Conservation (phyloP, 2,329 filamentous ascomycete species). For the Trichophaea hybrida region DNA sequence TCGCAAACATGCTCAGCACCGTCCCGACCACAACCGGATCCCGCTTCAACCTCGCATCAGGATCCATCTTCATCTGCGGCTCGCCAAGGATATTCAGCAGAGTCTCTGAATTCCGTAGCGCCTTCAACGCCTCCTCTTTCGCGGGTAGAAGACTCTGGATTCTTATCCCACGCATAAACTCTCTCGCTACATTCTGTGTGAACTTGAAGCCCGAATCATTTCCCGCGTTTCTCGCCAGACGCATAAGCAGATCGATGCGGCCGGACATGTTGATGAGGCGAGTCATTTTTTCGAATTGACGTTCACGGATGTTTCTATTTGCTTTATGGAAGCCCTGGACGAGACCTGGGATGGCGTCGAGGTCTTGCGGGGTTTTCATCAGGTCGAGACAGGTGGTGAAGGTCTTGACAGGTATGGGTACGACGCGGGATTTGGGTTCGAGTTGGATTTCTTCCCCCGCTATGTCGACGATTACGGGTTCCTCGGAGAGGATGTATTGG, state of each 20-base stretch:
- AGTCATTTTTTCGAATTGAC: constrained; percentile 15
- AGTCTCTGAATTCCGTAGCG: not conserved
- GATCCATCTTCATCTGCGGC: constrained; percentile 6
- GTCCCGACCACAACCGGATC: constrained; percentile 15
- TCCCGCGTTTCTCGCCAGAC: constrained; percentile 6
- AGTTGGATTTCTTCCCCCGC: constrained; percentile 36
- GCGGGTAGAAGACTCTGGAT: not conserved
- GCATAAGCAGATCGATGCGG: constrained; percentile 10
- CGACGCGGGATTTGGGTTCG: not conserved
- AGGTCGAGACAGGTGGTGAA: constrained; percentile 18
- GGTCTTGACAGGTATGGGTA: not conserved
- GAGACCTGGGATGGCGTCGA: constrained; percentile 28
- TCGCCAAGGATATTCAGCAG: constrained; percentile 8
- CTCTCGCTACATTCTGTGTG: not conserved
- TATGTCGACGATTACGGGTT: constrained; percentile 34
- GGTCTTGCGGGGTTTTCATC: constrained; percentile 30
- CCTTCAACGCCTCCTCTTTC: not conserved
- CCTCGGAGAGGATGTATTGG: constrained; percentile 26
- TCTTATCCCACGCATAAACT: constrained; percentile 10
- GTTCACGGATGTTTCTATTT: not conserved
- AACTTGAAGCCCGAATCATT: constrained; percentile 8
- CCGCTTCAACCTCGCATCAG: constrained; percentile 4
- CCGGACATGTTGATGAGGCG: constrained; percentile 1
- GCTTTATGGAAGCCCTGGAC: constrained; percentile 27
- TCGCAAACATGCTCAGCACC: constrained; percentile 10